phyloP scores from a whole-genome alignment of 2,329 filamentous ascomycete species.

The Volutella citrinella region DNA sequence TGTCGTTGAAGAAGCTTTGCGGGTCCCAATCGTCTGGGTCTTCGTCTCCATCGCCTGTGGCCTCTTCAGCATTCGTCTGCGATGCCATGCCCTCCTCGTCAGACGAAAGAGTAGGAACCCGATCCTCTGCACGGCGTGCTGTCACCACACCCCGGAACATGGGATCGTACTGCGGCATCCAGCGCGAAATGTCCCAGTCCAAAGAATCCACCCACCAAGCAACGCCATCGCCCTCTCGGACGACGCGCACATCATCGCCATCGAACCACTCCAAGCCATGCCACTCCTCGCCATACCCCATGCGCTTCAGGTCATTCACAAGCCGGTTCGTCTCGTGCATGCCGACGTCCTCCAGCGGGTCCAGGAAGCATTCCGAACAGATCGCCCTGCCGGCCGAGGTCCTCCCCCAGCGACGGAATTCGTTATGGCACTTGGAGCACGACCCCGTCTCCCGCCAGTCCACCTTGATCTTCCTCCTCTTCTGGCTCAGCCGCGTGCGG shows the following conservation, averaged over 20 bases:
- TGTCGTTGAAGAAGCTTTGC: too few relatives aligned
- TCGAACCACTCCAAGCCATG: neutral
- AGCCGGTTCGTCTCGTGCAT: constrained; percentile 2
- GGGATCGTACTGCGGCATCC: too few relatives aligned
- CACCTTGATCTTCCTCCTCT: constrained; percentile 1
- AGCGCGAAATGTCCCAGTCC: too few relatives aligned
- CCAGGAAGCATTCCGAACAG: constrained; percentile 5
- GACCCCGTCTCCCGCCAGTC: constrained; percentile 4
- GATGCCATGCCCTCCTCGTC: too few relatives aligned
- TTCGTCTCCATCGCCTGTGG: too few relatives aligned
- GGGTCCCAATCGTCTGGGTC: too few relatives aligned
- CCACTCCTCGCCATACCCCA: neutral
- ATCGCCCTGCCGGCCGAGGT: constrained; percentile 1
- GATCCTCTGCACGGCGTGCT: too few relatives aligned
- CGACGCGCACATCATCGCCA: neutral
- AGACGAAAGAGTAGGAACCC: too few relatives aligned
- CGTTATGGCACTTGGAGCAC: constrained; percentile 5
- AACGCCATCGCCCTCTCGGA: neutral
- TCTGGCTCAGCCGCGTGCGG: constrained; percentile 1
- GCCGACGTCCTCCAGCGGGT: neutral
- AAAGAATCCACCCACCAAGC: too few relatives aligned
- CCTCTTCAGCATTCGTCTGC: too few relatives aligned
- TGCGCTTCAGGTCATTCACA: constrained; percentile 1
- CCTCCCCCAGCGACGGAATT: constrained; percentile 4
- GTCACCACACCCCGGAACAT: too few relatives aligned